Conservation (phyloP, 2,329 filamentous ascomycete species). For the Monosporascus cannonballus region DNA sequence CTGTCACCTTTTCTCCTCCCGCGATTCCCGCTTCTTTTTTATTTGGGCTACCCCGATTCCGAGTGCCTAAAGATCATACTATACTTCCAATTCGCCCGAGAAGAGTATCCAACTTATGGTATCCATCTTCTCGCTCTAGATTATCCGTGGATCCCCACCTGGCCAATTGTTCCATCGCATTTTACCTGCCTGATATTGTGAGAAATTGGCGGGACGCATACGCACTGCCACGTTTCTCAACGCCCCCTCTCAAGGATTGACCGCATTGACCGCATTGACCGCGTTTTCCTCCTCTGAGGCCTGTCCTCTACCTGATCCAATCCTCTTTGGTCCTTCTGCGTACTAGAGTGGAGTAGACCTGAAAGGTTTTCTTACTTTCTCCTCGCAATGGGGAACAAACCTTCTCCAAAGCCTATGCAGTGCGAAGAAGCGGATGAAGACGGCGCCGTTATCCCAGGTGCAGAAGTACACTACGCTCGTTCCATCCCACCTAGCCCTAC, state of each 20-base stretch:
- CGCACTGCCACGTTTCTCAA: constrained; percentile 1
- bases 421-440: constrained; percentile 48
- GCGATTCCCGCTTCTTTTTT: constrained; percentile 1
- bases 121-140: neutral
- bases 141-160: neutral
- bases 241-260: neutral
- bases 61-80: neutral
- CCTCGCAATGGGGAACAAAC: constrained; percentile 35
- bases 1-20: neutral
- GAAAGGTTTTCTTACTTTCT: constrained; percentile 7
- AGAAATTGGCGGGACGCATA: neutral
- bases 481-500: constrained; percentile 35
- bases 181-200: neutral
- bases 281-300: neutral
- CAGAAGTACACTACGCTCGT: constrained; percentile 38
- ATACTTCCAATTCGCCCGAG: too few species aligned
- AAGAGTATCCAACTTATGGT: too few species aligned
- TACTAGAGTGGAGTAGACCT: neutral
- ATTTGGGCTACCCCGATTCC: constrained; percentile 3
- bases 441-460: constrained; percentile 34
- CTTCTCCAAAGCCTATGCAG: constrained; percentile 24
- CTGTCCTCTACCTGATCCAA: neutral
- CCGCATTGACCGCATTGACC: neutral
- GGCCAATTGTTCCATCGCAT: neutral
- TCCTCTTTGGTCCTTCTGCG: constrained; percentile 10